Conservation (phyloP, 306 rosid species). For the Adenanthera pavonina region DNA sequence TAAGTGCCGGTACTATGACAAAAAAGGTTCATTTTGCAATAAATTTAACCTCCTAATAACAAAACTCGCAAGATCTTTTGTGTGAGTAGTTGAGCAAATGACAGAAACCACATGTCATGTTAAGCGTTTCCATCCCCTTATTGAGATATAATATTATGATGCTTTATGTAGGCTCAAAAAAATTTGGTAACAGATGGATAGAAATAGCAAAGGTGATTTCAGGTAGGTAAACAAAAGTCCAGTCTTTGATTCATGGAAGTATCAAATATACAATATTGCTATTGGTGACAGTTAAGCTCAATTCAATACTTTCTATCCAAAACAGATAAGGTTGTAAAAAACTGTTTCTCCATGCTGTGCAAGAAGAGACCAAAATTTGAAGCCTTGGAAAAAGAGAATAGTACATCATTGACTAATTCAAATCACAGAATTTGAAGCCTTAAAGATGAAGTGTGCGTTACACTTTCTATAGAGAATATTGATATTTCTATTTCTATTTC, state of each 20-base stretch:
- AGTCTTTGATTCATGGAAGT: too few relatives aligned
- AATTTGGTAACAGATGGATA: too few relatives aligned
- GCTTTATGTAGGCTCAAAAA: constrained; percentile 76
- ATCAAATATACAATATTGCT: too few relatives aligned
- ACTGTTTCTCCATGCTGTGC: constrained; percentile 86
- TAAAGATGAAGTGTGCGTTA: constrained; percentile 62
- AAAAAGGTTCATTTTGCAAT: not conserved
- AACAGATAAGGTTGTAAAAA: constrained; percentile 90
- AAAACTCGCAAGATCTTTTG: too few relatives aligned
- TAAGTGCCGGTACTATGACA: not conserved
- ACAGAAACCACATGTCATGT: too few relatives aligned
- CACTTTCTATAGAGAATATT: not conserved
- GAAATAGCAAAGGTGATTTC: too few relatives aligned
- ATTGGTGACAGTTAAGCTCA: too few relatives aligned
- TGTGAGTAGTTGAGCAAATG: too few relatives aligned
- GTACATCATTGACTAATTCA: constrained; percentile 51
- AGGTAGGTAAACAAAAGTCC: too few relatives aligned
- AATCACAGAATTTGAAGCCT: constrained; percentile 70
- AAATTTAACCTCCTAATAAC: not conserved
- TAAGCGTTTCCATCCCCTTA: not conserved
- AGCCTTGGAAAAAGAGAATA: constrained; percentile 77
- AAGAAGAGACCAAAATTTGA: constrained; percentile 83
- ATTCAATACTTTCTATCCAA: too few relatives aligned
- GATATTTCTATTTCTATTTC: constrained; percentile 36
- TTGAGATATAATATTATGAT: constrained; percentile 1